Base-by-base conservation (phyloP, 192 early-diverging fungal genomes). In the Ambispora gerdemannii region DNA sequence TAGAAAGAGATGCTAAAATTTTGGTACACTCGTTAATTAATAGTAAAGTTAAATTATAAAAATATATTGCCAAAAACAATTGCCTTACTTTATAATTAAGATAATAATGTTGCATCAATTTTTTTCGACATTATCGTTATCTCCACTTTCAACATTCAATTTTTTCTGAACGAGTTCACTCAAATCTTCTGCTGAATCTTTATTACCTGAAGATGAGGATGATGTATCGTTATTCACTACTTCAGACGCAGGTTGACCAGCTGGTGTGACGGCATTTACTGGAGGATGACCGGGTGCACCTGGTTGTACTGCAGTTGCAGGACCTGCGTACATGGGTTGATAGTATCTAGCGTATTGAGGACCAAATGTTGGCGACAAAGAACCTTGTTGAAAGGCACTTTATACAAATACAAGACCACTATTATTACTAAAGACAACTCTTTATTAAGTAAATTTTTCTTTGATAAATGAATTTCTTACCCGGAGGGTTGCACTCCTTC, bases 401-500 rank as follows among this genome's bases (percentile, higher is more conserved):
- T 4, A 10, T 3, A 33, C n/a, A n/a, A 24, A n/a, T 22, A 30
- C 20, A 31, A 30, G 11, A 22, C 3, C 8, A 13, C 38, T 11
- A 4, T 11, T 50, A 36, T 64, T 13, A 27, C 11, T 30, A 50
- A 38, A 50, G 36, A 47, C 6, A 64, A 19, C 15, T 4, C 10
- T 31, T n/a, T 2, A 22, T 36, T 19, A 30, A 63, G 51, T 32
- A 15, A 52, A 67, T 33, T 3, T n/a, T 38, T 24, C n/a, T n/a
- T n/a, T n/a, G n/a, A 33, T 8, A 32, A 10, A 30, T 15, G 20
- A 32, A 50, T 20, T 3, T 2, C 47, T 22, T 67, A 67, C 65
- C 49, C 65, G 15, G 65, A 24, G 35, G 65, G 65, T 67, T 67
- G 65, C 32, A 67, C 65, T 28, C 65, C 65, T 32, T 67, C 65